Conservation (phyloP, 23 red algal genomes). For the Pyropia yezoensis region DNA sequence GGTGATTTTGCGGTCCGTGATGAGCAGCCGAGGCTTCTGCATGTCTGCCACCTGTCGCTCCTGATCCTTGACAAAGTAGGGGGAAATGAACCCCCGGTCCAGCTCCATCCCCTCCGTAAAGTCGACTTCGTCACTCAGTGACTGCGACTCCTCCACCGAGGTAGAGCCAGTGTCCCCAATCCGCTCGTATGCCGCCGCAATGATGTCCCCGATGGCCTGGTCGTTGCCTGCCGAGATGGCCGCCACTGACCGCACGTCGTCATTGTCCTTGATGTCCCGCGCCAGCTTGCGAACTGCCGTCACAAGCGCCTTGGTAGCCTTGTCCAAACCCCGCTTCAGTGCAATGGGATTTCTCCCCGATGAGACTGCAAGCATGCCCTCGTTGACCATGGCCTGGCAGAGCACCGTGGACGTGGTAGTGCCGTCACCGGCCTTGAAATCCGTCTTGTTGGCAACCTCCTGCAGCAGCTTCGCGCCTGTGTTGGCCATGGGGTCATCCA, state of each 20-base stretch:
- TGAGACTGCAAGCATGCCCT: constrained; percentile 75
- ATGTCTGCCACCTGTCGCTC: constrained; percentile 78
- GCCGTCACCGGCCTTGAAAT: constrained; percentile 93
- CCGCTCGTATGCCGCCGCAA: constrained; percentile 82
- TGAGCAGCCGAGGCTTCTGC: constrained; percentile 59
- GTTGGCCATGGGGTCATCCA: constrained; percentile 84
- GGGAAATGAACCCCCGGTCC: constrained; percentile 91
- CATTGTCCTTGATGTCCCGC: constrained; percentile 56
- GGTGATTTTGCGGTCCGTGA: constrained; percentile 92
- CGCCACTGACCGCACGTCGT: constrained; percentile 88
- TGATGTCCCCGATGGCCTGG: constrained; percentile 84
- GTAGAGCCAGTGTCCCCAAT: constrained; percentile 87
- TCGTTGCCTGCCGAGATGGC: constrained; percentile 93
- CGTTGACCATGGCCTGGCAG: constrained; percentile 85
- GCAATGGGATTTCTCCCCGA: constrained; percentile 89
- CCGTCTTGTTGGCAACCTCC: constrained; percentile 98
- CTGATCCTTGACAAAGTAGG: constrained; percentile 99
- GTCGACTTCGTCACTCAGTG: constrained; percentile 79
- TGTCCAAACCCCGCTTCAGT: constrained; percentile 85
- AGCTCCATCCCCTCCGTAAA: constrained; percentile 99
- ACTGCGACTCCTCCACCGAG: constrained; percentile 93
- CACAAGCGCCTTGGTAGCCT: constrained; percentile 66
- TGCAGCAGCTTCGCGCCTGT: constrained; percentile 86
- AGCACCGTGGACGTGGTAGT: constrained; percentile 95
- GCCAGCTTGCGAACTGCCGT: constrained; percentile 44